These are phyloP conservation scores for Pisolithus marmoratus DNA, from an alignment of 768 basidiomycete species.

Conservation along the genomic window DNA sequence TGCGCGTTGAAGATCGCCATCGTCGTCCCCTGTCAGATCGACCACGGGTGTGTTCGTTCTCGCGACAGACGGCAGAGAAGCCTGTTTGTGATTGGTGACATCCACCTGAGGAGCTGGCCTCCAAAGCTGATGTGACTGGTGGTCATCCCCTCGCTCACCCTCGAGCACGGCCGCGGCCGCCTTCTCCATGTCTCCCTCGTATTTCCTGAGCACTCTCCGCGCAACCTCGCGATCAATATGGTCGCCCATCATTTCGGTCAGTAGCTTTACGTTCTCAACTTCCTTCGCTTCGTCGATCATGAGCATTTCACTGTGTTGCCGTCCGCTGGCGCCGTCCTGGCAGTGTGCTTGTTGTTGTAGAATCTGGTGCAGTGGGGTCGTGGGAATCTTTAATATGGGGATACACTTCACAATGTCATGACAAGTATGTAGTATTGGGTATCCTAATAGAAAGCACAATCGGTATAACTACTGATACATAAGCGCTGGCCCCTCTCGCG, in stretches of 20 bases:
- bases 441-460: no score
- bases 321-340: not conserved
- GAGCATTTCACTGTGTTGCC: slow-evolving; percentile 11
- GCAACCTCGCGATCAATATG: slow-evolving; percentile 40
- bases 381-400: not conserved
- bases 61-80: slow-evolving; percentile 6
- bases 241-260: slow-evolving; percentile 37
- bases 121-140: slow-evolving; percentile 7
- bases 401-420: no score
- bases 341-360: not conserved
- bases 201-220: slow-evolving; percentile 53
- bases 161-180: slow-evolving; percentile 49
- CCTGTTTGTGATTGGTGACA: not conserved
- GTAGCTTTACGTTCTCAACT: slow-evolving; percentile 26
- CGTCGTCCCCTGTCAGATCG: slow-evolving; percentile 60
- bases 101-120: slow-evolving; percentile 9
- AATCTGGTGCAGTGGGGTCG: not conserved
- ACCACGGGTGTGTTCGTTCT: slow-evolving; percentile 35
- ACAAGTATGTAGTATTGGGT: no score
- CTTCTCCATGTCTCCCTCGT: slow-evolving; percentile 52
- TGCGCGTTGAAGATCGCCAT: slow-evolving; percentile 43
- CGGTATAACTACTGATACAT: no score
- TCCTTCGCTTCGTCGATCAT: slow-evolving; percentile 21
- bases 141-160: slow-evolving; percentile 42
- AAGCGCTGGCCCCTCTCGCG: no score